Evolutionary conservation across 176 grass and related monocot genomes (phyloP).

Genomic region (Ensete glaucum): DNA sequence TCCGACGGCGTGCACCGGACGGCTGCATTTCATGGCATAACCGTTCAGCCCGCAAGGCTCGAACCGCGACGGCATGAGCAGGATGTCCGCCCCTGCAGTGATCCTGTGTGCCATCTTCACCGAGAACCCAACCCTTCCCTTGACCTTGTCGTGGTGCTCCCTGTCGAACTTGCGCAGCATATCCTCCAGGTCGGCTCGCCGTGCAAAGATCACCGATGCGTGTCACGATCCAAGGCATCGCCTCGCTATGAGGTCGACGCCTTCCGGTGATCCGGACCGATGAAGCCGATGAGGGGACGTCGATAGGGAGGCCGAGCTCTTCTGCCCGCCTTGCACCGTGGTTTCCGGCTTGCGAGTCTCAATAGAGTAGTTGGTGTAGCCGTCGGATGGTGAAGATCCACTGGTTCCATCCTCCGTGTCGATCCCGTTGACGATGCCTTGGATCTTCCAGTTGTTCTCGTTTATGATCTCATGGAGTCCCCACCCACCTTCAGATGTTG

Average conservation of each 20-base stretch:
- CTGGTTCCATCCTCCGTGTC: slow-evolving; percentile 53
- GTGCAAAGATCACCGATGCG: slow-evolving; percentile 69
- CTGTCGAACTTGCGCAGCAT: slow-evolving; percentile 47
- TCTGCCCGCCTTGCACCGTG: too few relatives aligned
- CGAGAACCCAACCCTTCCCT: too few relatives aligned
- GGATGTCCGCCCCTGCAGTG: too few relatives aligned
- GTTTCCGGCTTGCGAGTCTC: slow-evolving; percentile 48
- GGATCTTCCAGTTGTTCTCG: slow-evolving; percentile 69
- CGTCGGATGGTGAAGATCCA: slow-evolving; percentile 59
- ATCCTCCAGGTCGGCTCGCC: slow-evolving; percentile 68
- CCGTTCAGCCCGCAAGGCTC: too few relatives aligned
- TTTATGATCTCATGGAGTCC: too few relatives aligned
- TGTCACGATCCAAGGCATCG: slow-evolving; percentile 85
- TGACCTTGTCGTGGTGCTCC: too few relatives aligned
- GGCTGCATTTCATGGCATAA: too few relatives aligned
- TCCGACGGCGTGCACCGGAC: too few relatives aligned
- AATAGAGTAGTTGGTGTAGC: slow-evolving; percentile 68
- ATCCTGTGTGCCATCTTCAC: too few relatives aligned
- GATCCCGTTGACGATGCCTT: slow-evolving; percentile 88
- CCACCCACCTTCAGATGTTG: too few relatives aligned
- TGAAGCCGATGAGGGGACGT: slow-evolving; percentile 75
- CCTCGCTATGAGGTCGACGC: slow-evolving; percentile 79
- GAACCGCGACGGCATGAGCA: too few relatives aligned
- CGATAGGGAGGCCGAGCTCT: too few relatives aligned
- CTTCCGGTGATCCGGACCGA: slow-evolving; percentile 82